phyloP scores from a whole-genome alignment of 208 protist species.

The Acanthamoeba quina region DNA sequence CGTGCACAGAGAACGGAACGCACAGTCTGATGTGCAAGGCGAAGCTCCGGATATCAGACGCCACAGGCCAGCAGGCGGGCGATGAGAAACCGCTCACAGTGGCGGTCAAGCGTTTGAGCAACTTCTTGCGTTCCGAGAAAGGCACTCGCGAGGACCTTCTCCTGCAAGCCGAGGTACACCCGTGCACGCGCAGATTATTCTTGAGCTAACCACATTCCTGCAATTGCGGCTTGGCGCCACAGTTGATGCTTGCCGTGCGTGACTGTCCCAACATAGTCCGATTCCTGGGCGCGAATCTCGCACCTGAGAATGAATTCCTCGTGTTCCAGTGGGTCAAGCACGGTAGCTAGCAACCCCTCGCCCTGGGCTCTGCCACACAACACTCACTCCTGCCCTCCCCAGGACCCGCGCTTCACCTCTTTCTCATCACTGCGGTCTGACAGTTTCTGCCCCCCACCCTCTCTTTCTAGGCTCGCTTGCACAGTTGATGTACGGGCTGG shows the following conservation, averaged over 20 bases:
- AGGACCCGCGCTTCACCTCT: too few species aligned
- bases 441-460: too few species aligned
- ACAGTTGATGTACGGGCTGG: neutral
- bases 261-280: neutral
- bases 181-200: neutral
- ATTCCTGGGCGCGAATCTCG: neutral
- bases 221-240: too few species aligned
- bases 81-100: neutral
- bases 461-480: neutral
- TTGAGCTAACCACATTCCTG: too few species aligned
- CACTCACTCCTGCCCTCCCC: neutral
- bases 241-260: neutral
- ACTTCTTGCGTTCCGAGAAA: neutral
- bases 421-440: too few species aligned
- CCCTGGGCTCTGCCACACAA: neutral
- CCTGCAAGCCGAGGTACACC: neutral
- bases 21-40: neutral
- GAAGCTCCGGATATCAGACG: neutral
- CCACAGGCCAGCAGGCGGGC: neutral
- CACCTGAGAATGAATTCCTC: neutral
- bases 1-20: neutral
- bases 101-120: neutral
- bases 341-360: neutral
- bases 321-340: slow-evolving; percentile 24
- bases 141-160: neutral